phyloP scores from a whole-genome alignment of 192 early-diverging fungal species.

The Gamsiella multidivaricata region DNA sequence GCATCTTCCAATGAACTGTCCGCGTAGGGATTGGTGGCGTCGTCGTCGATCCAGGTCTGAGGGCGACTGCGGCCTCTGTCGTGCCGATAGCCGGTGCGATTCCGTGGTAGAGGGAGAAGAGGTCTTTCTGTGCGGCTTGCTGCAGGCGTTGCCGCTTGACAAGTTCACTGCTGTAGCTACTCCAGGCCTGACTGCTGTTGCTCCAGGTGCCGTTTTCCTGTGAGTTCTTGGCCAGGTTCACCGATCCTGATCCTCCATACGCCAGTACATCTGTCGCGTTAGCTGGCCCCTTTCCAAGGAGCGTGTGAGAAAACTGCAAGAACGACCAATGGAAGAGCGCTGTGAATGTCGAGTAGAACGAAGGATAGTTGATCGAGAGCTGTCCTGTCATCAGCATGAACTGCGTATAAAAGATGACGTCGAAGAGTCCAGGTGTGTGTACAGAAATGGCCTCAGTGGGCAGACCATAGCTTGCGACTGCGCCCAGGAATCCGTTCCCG shows the following conservation, averaged over 20 bases:
- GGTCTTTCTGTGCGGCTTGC: background rate
- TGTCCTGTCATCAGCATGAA: slow-evolving; percentile 60
- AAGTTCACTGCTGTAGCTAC: slow-evolving; percentile 1
- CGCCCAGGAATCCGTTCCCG: slow-evolving; percentile 45
- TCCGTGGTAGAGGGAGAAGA: background rate
- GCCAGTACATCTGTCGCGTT: slow-evolving; percentile 40
- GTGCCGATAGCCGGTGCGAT: background rate
- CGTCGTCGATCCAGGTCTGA: background rate
- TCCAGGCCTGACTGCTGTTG: slow-evolving; percentile 20
- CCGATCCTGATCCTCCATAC: slow-evolving; percentile 41
- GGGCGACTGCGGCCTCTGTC: background rate
- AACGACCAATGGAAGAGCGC: slow-evolving; percentile 61
- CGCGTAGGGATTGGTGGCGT: background rate
- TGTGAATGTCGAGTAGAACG: slow-evolving; percentile 59
- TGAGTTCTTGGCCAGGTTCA: slow-evolving; percentile 22
- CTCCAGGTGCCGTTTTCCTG: background rate
- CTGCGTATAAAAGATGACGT: slow-evolving; percentile 61
- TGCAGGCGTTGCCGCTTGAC: background rate
- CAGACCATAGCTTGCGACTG: slow-evolving; percentile 38
- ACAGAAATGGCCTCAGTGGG: slow-evolving; percentile 40
- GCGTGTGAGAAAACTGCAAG: slow-evolving; percentile 36
- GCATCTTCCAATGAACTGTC: background rate
- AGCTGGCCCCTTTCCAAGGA: slow-evolving; percentile 30
- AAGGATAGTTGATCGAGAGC: slow-evolving; percentile 60
- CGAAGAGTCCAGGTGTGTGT: slow-evolving; percentile 64